Base-by-base conservation (phyloP, 129 eudicot species). In the Gnaphalium uliginosum region DNA sequence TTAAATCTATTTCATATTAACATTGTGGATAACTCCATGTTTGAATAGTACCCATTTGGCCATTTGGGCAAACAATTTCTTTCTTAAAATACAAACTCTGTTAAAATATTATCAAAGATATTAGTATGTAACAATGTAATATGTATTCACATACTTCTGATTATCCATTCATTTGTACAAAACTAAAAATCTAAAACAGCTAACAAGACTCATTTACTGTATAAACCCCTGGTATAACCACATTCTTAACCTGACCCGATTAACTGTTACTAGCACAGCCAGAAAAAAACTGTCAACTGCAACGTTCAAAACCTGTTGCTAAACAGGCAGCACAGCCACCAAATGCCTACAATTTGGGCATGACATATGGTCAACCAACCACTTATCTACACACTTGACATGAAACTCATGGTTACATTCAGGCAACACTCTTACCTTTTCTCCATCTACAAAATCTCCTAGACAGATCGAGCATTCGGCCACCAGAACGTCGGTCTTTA, bases 261-360 rank as follows among this genome's bases (percentile, higher is more conserved):
- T 37, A 37, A 37, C 51, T 39, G 48, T 39, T 39, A 10, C 48
- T 39, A 14, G 48, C 3, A 6, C 70, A 30, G 6, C 51, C 50
- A 65, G 30, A 15, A 5, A 61, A 29, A 62, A 26, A 3, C 2
- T 8, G 65, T 26, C 13, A 59, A 59, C 65, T 6, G 26, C 24
- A 23, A 59, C 1, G 32, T 2, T 21, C 26, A 59, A 24, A 59
- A 59, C 3, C 32, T 59, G 23, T 63, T 63, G 41, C 68, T 63
- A 29, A 48, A 70, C 25, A 0, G 46, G 46, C 14, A 32, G 61
- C 48, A 61, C 59, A 43, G 33, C 50, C 29, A 74, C 78, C 19
- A 48, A 80, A 60, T 70, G 85, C 43, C 89, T 75, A 59, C 89
- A 82, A 41, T 71, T 86, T 10, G 89, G 89, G 70, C 89, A 86